Evolutionary conservation across 495 filamentous ascomycete genomes (phyloP).

Genomic region (Penicillium maclennaniae): DNA sequence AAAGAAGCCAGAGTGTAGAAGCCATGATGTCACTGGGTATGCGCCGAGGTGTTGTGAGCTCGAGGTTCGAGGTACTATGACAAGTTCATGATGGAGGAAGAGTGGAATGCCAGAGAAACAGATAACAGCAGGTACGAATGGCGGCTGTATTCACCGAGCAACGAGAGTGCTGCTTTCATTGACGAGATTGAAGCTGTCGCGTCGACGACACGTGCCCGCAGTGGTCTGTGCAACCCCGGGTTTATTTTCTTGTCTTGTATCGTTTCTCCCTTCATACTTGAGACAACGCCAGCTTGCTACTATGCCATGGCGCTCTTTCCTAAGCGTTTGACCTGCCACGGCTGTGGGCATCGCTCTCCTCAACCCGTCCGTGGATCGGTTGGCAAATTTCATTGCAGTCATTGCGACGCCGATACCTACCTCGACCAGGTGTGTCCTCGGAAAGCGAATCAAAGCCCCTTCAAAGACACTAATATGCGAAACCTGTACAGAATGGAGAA

Average conservation of each 20-base stretch:
- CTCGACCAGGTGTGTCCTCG: slow-evolving; percentile 56
- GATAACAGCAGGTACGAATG: not conserved
- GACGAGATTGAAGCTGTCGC: slow-evolving; percentile 14
- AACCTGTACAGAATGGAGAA: slow-evolving; percentile 60
- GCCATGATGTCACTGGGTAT: slow-evolving; percentile 21
- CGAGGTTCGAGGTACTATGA: not conserved
- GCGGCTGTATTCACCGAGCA: not conserved
- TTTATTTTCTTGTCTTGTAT: slow-evolving; percentile 25
- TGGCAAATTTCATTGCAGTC: slow-evolving; percentile 62
- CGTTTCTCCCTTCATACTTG: slow-evolving; percentile 1
- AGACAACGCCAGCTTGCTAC: slow-evolving; percentile 5
- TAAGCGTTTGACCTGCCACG: slow-evolving; percentile 66
- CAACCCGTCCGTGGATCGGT: slow-evolving; percentile 48
- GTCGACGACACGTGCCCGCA: slow-evolving; percentile 22
- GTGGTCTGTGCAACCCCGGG: slow-evolving; percentile 33
- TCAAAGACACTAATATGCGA: not conserved
- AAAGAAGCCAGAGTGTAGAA: not conserved
- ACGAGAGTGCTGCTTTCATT: slow-evolving; percentile 1
- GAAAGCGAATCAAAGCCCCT: slow-evolving; percentile 3
- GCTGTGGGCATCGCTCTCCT: slow-evolving; percentile 63
- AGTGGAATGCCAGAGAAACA: not conserved
- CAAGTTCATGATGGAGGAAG: not conserved
- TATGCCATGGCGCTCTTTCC: slow-evolving; percentile 48
- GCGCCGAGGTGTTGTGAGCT: not conserved
- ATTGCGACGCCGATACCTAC: slow-evolving; percentile 80